Evolutionary conservation across 2,329 filamentous ascomycete species (phyloP).

Genomic region (Hypoxylon sp.): DNA sequence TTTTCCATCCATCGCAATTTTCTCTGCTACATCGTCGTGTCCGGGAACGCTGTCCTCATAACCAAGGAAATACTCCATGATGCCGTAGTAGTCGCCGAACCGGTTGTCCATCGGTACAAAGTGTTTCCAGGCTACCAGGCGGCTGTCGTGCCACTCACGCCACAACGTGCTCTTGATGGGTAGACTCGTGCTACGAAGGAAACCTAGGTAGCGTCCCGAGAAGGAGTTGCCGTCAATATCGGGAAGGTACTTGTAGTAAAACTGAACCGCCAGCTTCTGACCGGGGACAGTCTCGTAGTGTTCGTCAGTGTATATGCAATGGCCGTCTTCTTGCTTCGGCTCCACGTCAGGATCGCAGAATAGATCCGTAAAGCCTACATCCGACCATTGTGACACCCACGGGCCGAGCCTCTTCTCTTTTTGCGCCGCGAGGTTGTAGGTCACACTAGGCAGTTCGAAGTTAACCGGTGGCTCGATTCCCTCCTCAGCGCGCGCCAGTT

Average conservation of each 20-base stretch:
- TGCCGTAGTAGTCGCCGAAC: conserved; percentile 79
- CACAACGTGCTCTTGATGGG: conserved; percentile 85
- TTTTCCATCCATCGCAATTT: conserved; percentile 76
- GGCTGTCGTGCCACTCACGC: conserved; percentile 84
- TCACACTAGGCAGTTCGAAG: conserved; percentile 66
- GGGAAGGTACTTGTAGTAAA: conserved; percentile 76
- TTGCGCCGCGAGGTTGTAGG: conserved; percentile 65
- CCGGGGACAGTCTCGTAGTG: conserved; percentile 60
- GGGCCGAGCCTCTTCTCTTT: conserved; percentile 61
- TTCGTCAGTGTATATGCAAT: conserved; percentile 65
- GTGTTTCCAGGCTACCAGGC: conserved; percentile 83
- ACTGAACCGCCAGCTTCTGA: conserved; percentile 67
- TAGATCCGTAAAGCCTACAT: conserved; percentile 69
- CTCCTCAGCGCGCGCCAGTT: conserved; percentile 65
- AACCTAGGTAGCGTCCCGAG: conserved; percentile 77
- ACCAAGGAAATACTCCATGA: conserved; percentile 81
- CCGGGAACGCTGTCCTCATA: conserved; percentile 61
- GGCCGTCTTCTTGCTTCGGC: conserved; percentile 54
- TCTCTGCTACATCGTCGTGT: conserved; percentile 72
- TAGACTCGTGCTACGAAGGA: conserved; percentile 77
- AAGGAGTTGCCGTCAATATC: conserved; percentile 84
- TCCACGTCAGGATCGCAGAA: conserved; percentile 61
- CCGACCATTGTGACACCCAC: conserved; percentile 66
- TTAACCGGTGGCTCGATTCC: conserved; percentile 62
- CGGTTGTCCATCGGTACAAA: conserved; percentile 85